phyloP scores from a whole-genome alignment of 2,329 filamentous ascomycete genomes.

The Knufia fluminis region DNA sequence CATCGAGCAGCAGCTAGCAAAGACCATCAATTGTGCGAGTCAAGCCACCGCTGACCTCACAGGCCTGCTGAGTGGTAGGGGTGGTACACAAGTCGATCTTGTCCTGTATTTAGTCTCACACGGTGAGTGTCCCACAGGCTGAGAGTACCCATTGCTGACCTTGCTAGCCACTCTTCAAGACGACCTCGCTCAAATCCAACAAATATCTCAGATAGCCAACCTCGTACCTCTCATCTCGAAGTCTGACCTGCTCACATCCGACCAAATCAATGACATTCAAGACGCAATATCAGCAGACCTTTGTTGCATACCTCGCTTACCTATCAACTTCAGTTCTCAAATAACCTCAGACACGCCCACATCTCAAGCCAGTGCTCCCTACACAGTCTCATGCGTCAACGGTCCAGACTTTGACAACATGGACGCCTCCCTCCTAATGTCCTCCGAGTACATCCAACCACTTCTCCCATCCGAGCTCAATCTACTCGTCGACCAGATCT shows the following conservation, averaged over 20 bases:
- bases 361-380: constrained; percentile 39
- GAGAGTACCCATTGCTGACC: constrained; percentile 12
- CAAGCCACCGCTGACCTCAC: constrained; percentile 66
- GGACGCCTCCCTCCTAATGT: constrained; percentile 92
- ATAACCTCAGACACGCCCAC: background rate
- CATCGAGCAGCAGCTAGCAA: constrained; percentile 59
- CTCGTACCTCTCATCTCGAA: constrained; percentile 74
- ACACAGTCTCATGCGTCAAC: constrained; percentile 66
- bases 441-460: constrained; percentile 76
- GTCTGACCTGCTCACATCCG: constrained; percentile 56
- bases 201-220: constrained; percentile 65
- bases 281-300: constrained; percentile 37
- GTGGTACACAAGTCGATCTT: constrained; percentile 74
- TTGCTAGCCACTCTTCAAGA: constrained; percentile 46
- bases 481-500: constrained; percentile 61
- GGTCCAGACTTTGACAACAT: constrained; percentile 69
- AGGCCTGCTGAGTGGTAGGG: constrained; percentile 67
- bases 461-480: constrained; percentile 65
- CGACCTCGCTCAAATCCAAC: constrained; percentile 64
- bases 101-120: constrained; percentile 72
- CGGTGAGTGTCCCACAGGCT: constrained; percentile 43
- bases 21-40: constrained; percentile 51
- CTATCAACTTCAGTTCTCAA: constrained; percentile 4
- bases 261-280: constrained; percentile 53
- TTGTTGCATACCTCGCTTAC: constrained; percentile 15